phyloP scores from a whole-genome alignment of 164 flowering plant genomes.

The Tetrastigma voinierianum region DNA sequence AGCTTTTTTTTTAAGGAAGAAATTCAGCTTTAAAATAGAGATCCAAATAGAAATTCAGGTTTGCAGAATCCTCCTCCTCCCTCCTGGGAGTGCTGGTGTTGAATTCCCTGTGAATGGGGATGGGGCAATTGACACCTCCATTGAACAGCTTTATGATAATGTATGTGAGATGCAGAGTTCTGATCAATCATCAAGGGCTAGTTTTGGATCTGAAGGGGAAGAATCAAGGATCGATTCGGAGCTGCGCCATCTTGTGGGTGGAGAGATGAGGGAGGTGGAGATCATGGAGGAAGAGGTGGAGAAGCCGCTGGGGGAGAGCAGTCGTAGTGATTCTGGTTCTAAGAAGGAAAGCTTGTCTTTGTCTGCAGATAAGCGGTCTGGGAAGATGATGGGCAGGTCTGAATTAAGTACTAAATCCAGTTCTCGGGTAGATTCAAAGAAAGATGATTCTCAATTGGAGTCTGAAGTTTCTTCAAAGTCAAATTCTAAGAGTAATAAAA shows the following conservation, averaged over 20 bases:
- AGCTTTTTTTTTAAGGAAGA: constrained; percentile 33
- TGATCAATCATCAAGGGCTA: constrained; percentile 70
- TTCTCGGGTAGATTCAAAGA: constrained; percentile 40
- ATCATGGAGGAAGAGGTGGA: constrained; percentile 50
- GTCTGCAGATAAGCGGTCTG: constrained; percentile 27
- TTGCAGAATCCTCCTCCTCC: constrained; percentile 34
- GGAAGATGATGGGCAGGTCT: constrained; percentile 26
- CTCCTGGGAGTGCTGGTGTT: constrained; percentile 16
- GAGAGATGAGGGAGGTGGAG: constrained; percentile 70
- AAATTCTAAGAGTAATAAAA: constrained; percentile 46
- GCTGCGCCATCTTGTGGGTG: constrained; percentile 80
- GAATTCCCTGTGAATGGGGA: constrained; percentile 33
- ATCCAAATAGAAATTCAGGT: constrained; percentile 32
- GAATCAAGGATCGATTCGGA: constrained; percentile 90
- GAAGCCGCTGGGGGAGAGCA: constrained; percentile 30
- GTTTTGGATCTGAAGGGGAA: constrained; percentile 73
- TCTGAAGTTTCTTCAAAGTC: constrained; percentile 43
- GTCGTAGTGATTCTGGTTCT: constrained; percentile 35
- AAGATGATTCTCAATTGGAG: constrained; percentile 35
- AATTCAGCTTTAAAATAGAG: constrained; percentile 28
- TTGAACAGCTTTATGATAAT: constrained; percentile 76
- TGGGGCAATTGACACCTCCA: constrained; percentile 56
- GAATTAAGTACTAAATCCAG: constrained; percentile 31
- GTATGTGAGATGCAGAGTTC: constrained; percentile 91
- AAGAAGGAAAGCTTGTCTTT: constrained; percentile 46